A percentile compares a stretch with the other conserved stretches of the same genome.
Evolutionary conservation across 352 stramenopile genomes (phyloP).

Genomic region (Phytopythium sindhum): DNA sequence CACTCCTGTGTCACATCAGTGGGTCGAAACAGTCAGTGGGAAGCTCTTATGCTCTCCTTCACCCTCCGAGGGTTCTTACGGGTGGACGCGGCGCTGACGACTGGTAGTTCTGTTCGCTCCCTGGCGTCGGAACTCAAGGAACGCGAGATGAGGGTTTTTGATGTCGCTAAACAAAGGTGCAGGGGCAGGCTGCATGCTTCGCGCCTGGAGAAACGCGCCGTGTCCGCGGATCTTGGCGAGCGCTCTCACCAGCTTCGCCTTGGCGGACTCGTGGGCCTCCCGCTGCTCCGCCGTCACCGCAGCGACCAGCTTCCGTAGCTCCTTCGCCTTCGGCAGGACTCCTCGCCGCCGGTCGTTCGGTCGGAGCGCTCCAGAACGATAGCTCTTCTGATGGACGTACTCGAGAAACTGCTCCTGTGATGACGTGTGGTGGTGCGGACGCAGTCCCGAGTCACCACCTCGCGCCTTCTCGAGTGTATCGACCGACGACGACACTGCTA

Average conservation of each 20-base stretch:
- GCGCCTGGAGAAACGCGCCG: constrained; percentile 20
- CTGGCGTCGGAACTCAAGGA: constrained; percentile 46
- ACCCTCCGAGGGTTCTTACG: constrained; percentile 10
- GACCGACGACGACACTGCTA: not conserved
- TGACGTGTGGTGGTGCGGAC: constrained; percentile 4
- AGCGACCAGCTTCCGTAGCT: constrained; percentile 33
- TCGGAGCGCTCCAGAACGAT: constrained; percentile 27
- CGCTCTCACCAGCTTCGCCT: constrained; percentile 22
- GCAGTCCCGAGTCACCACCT: not conserved
- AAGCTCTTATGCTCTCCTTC: not conserved
- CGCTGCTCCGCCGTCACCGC: constrained; percentile 13
- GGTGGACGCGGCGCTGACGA: constrained; percentile 16
- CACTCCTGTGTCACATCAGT: constrained; percentile 14
- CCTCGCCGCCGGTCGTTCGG: constrained; percentile 41
- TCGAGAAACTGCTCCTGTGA: constrained; percentile 37
- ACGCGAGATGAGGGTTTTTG: constrained; percentile 63
- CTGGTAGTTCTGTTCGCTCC: not conserved
- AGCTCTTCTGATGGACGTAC: constrained; percentile 48
- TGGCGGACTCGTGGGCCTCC: constrained; percentile 9
- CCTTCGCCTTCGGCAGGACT: constrained; percentile 19
- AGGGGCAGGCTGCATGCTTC: constrained; percentile 7
- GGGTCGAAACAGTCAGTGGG: not conserved
- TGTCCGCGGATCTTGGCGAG: constrained; percentile 28
- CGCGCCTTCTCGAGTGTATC: not conserved
- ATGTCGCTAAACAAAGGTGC: constrained; percentile 18